These are phyloP conservation scores for Gossypium australe DNA, from an alignment of 345 rosid genomes.

Conservation along the genomic window DNA sequence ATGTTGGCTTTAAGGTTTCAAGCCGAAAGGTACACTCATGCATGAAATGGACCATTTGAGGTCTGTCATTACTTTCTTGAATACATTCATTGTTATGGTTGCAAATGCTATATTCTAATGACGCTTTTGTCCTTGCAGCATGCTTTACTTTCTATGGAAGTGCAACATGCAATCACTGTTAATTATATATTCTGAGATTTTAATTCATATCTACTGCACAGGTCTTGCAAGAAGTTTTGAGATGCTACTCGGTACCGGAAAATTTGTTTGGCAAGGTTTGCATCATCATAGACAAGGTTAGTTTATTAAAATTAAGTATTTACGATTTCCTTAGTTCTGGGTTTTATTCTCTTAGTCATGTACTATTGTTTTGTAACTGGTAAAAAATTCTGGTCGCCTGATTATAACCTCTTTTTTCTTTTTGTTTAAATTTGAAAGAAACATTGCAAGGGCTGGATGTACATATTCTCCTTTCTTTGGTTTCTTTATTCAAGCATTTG, in stretches of 20 bases:
- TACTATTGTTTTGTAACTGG: not conserved
- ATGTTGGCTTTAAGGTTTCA: constrained; percentile 88
- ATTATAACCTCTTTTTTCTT: not conserved
- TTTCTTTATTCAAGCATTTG: not conserved
- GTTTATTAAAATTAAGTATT: constrained; percentile 19
- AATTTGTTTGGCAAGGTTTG: constrained; percentile 73
- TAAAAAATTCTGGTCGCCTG: not conserved
- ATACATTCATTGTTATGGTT: not conserved
- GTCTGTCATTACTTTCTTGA: not conserved
- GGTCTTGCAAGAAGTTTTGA: constrained; percentile 86
- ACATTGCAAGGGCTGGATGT: constrained; percentile 1
- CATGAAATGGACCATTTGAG: not conserved
- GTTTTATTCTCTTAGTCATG: constrained; percentile 4
- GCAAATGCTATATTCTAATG: not conserved
- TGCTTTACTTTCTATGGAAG: not conserved
- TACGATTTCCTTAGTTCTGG: not conserved
- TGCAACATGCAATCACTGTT: not conserved
- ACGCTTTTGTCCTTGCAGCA: not conserved
- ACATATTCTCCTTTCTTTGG: not conserved
- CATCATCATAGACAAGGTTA: constrained; percentile 87
- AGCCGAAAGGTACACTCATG: constrained; percentile 71
- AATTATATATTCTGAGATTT: not conserved
- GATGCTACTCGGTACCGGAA: constrained; percentile 63
- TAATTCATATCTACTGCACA: constrained; percentile 22
- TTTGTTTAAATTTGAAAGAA: constrained; percentile 9